phyloP scores from a whole-genome alignment of 2,329 filamentous ascomycete species.

The Colletotrichum tropicicola region DNA sequence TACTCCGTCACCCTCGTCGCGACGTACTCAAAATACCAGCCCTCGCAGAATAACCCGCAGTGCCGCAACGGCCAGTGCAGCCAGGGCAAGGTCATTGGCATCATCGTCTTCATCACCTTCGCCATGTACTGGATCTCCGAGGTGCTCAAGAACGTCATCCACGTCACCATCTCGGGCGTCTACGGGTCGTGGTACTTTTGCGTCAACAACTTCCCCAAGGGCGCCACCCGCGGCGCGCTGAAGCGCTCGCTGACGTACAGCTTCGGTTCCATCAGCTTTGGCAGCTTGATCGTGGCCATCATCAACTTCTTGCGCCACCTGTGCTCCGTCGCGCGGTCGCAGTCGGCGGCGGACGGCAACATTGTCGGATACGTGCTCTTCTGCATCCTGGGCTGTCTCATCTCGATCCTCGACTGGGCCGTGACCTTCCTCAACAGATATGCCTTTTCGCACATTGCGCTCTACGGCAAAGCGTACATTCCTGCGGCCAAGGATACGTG shows the following conservation, averaged over 20 bases:
- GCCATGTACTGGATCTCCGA: slow-evolving; percentile 95
- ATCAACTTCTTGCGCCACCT: slow-evolving; percentile 86
- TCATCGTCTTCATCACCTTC: slow-evolving; percentile 89
- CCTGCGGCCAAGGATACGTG: slow-evolving; percentile 89
- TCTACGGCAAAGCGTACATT: slow-evolving; percentile 91
- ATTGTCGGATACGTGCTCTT: slow-evolving; percentile 72
- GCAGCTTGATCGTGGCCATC: slow-evolving; percentile 85
- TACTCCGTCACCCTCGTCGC: slow-evolving; percentile 87
- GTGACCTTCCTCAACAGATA: slow-evolving; percentile 91
- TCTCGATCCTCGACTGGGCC: slow-evolving; percentile 83
- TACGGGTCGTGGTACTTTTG: slow-evolving; percentile 96
- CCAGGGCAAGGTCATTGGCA: slow-evolving; percentile 79
- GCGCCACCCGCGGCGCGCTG: slow-evolving; percentile 84
- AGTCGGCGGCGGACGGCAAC: slow-evolving; percentile 73
- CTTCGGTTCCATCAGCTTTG: slow-evolving; percentile 90
- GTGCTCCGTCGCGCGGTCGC: slow-evolving; percentile 77
- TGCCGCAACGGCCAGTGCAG: slow-evolving; percentile 73
- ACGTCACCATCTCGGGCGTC: slow-evolving; percentile 86
- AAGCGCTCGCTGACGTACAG: slow-evolving; percentile 87
- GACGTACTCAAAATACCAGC: slow-evolving; percentile 86
- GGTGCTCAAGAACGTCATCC: slow-evolving; percentile 92
- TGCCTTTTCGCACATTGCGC: slow-evolving; percentile 89
- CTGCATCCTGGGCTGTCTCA: slow-evolving; percentile 80
- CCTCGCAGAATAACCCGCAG: slow-evolving; percentile 60
- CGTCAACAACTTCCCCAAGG: slow-evolving; percentile 73